Percentiles rank a stretch among this genome's conserved stretches.
Evolutionary conservation across 306 rosid species (phyloP).

Genomic region (Medicago truncatula): MtrunA17r5.0-ANR NC_053044.1:57899001-57899500

Average conservation of each 20-base stretch:
- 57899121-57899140: slow-evolving; percentile 56
- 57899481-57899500: too few relatives aligned
- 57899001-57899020: slow-evolving; percentile 38
- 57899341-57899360: too few relatives aligned
- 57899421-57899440: too few relatives aligned
- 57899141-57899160: slow-evolving; percentile 62
- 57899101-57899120: slow-evolving; percentile 39
- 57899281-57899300: background rate
- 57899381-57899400: too few relatives aligned
- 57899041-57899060: slow-evolving; percentile 31
- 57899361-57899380: too few relatives aligned
- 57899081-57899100: slow-evolving; percentile 19
- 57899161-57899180: slow-evolving; percentile 36
- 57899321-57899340: too few relatives aligned
- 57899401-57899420: too few relatives aligned
- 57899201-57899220: slow-evolving; percentile 11
- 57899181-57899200: slow-evolving; percentile 14
- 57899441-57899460: too few relatives aligned
- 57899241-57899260: slow-evolving; percentile 18
- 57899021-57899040: slow-evolving; percentile 29
- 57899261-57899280: slow-evolving; percentile 14
- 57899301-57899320: background rate
- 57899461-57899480: too few relatives aligned
- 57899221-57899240: slow-evolving; percentile 20
- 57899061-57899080: slow-evolving; percentile 14